A percentile compares a stretch with the other conserved stretches of the same genome.
phyloP scores from a whole-genome alignment of 2,329 filamentous ascomycete genomes.

The Trichocomaceae sp. region DNA sequence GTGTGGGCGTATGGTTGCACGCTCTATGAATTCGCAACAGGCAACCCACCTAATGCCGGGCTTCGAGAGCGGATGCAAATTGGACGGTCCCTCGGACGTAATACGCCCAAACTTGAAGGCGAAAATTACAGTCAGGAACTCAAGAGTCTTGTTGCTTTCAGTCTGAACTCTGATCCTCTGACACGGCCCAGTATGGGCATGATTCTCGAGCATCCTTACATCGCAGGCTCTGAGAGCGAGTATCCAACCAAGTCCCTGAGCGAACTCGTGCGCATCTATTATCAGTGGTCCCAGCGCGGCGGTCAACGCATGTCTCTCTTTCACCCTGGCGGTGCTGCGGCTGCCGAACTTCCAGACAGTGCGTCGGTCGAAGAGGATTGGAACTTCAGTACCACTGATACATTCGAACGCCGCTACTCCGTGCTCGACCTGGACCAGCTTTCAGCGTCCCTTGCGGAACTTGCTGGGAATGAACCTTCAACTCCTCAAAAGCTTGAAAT shows the following conservation, averaged over 20 bases:
- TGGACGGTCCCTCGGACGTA: conserved; percentile 39
- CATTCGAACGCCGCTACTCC: conserved; percentile 50
- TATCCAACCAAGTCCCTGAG: conserved; percentile 41
- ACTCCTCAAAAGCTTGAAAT: conserved; percentile 20
- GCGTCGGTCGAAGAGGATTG: conserved; percentile 47
- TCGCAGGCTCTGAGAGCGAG: conserved; percentile 35
- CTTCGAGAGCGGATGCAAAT: conserved; percentile 44
- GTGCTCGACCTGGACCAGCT: conserved; percentile 42
- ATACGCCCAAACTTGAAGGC: conserved; percentile 37
- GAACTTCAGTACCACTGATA: conserved; percentile 60
- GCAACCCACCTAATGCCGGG: conserved; percentile 44
- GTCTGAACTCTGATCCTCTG: conserved; percentile 38
- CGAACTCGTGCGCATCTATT: conserved; percentile 43
- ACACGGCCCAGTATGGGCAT: conserved; percentile 43
- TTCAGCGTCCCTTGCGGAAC: conserved; percentile 40
- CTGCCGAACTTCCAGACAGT: conserved; percentile 46
- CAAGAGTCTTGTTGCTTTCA: conserved; percentile 39
- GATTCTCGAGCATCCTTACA: conserved; percentile 41
- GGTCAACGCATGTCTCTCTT: conserved; percentile 52
- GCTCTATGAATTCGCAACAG: conserved; percentile 44
- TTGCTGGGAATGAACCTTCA: conserved; percentile 33
- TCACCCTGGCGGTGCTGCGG: conserved; percentile 52
- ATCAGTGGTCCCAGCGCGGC: conserved; percentile 44
- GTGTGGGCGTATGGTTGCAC: conserved; percentile 48
- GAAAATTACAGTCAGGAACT: conserved; percentile 40